Percentiles rank a stretch among this genome's conserved stretches.
These are phyloP conservation scores for Ophiorrhiza pumila DNA, from an alignment of 257 asterid genomes.

Conservation along the genomic window DNA sequence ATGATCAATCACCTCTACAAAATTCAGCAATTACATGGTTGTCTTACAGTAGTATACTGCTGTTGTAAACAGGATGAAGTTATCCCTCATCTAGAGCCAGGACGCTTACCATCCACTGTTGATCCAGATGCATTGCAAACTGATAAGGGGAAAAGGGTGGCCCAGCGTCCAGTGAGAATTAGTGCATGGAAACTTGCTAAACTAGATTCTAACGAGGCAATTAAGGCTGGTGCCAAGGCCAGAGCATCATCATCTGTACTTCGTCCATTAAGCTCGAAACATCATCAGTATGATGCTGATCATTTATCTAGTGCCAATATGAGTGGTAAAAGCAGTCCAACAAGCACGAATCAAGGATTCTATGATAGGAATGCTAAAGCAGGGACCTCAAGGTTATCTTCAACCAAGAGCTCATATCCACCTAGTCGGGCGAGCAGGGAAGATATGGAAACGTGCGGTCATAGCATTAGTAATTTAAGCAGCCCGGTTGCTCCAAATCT, in stretches of 20 bases:
- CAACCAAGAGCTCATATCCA: constrained; percentile 69
- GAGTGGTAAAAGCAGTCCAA: constrained; percentile 76
- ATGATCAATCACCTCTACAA: too few species aligned
- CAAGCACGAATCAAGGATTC: constrained; percentile 58
- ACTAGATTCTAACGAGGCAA: constrained; percentile 76
- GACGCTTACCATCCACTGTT: constrained; percentile 84
- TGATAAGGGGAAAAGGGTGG: constrained; percentile 56
- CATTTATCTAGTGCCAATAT: constrained; percentile 53
- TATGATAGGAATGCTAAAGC: constrained; percentile 46
- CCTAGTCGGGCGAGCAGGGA: constrained; percentile 82
- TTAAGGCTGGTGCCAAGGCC: constrained; percentile 91
- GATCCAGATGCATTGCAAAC: constrained; percentile 70
- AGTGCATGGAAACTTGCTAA: constrained; percentile 98
- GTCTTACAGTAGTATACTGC: too few species aligned
- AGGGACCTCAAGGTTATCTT: constrained; percentile 57
- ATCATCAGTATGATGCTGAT: constrained; percentile 54
- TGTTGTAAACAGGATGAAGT: constrained; percentile 65
- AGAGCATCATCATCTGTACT: constrained; percentile 88
- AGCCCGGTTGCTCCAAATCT: constrained; percentile 68
- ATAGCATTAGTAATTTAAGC: constrained; percentile 72
- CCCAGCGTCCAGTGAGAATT: constrained; percentile 73
- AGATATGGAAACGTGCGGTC: constrained; percentile 64
- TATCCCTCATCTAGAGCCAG: constrained; percentile 85
- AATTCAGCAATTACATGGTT: not conserved
- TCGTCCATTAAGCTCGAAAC: constrained; percentile 64